These are phyloP conservation scores for Buxus sempervirens DNA, from an alignment of 164 flowering plant species.

Conservation along the genomic window DNA sequence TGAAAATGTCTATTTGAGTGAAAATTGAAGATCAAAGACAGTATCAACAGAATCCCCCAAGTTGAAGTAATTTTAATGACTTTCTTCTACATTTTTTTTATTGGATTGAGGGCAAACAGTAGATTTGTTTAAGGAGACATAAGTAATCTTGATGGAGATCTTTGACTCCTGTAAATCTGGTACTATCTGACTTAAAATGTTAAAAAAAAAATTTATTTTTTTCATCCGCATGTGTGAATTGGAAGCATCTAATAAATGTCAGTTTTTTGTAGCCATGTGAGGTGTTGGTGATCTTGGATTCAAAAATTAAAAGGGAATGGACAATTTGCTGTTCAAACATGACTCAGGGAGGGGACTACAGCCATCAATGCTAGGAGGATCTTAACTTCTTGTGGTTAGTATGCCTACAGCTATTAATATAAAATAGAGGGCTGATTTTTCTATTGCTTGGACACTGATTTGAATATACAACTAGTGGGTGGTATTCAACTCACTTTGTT, in stretches of 20 bases:
- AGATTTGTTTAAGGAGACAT: background rate
- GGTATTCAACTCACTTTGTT: conserved; percentile 20
- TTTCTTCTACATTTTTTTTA: no score
- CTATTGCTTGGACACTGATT: background rate
- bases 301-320: background rate
- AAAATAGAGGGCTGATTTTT: background rate
- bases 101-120: conserved; percentile 11
- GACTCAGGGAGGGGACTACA: conserved; percentile 5
- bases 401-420: conserved; percentile 5
- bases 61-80: background rate
- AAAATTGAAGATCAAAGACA: no score
- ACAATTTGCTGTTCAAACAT: background rate
- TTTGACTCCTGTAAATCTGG: conserved; percentile 10
- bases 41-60: no score
- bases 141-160: conserved; percentile 7
- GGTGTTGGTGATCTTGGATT: conserved; percentile 6
- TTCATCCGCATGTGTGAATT: background rate
- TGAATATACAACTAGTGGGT: background rate
- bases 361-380: conserved; percentile 1
- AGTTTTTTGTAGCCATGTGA: conserved; percentile 14
- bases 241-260: background rate
- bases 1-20: no score
- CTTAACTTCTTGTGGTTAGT: conserved; percentile 6
- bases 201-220: background rate
- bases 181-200: no score